Evolutionary conservation across 352 stramenopile species (phyloP).

Genomic region (Globisporangium paddicum): DNA sequence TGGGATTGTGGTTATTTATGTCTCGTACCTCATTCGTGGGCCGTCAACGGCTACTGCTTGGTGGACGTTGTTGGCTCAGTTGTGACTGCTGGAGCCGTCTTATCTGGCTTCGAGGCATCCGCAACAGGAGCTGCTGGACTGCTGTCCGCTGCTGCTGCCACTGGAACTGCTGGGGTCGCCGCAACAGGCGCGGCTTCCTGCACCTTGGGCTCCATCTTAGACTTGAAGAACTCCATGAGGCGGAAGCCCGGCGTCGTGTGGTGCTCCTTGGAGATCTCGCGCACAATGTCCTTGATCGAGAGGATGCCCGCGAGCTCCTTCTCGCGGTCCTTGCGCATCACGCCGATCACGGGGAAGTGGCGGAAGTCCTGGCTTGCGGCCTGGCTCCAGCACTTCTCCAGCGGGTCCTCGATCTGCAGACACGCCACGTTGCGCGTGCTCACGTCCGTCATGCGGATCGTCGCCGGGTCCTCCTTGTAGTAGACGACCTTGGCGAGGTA

Average conservation of each 20-base stretch:
- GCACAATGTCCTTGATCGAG: conserved; percentile 85
- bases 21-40: too few relatives aligned
- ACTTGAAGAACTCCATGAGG: conserved; percentile 86
- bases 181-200: conserved; percentile 3
- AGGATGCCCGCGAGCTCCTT: conserved; percentile 80
- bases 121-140: not conserved
- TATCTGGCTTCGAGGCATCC: not conserved
- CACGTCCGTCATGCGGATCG: conserved; percentile 52
- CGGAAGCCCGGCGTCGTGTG: conserved; percentile 68
- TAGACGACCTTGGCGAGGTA: conserved; percentile 81
- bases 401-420: conserved; percentile 71
- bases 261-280: conserved; percentile 79
- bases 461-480: conserved; percentile 55
- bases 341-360: conserved; percentile 79
- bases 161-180: not conserved
- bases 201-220: conserved; percentile 60
- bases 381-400: conserved; percentile 78
- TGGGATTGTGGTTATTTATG: too few relatives aligned
- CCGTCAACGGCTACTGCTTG: too few relatives aligned
- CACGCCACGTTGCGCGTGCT: conserved; percentile 47
- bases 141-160: not conserved
- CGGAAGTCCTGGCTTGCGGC: conserved; percentile 62
- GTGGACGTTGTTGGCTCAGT: too few relatives aligned
- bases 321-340: conserved; percentile 67
- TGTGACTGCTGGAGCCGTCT: too few relatives aligned